Percentiles rank a stretch among this genome's conserved stretches.
Evolutionary conservation across 495 filamentous ascomycete genomes (phyloP).

Genomic region (Viridothelium virens): DNA sequence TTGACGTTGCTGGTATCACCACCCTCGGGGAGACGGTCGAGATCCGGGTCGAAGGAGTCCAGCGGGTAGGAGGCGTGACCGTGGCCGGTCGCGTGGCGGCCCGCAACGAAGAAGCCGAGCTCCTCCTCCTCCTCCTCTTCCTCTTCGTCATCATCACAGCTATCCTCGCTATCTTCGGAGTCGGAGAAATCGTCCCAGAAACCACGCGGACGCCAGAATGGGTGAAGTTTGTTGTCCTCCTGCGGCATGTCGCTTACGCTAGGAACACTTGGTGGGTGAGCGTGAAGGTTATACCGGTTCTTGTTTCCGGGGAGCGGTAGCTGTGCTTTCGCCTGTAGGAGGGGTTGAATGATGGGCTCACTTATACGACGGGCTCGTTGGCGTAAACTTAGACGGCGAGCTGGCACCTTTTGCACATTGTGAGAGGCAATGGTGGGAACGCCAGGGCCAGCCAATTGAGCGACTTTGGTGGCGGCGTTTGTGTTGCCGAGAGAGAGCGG

Average conservation of each 20-base stretch:
- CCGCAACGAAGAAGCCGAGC: slow-evolving; percentile 3
- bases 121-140: slow-evolving; percentile 23
- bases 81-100: neutral
- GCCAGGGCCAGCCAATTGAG: slow-evolving; percentile 10
- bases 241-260: slow-evolving; percentile 15
- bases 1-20: slow-evolving; percentile 34
- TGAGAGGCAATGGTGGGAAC: slow-evolving; percentile 1
- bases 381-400: slow-evolving; percentile 29
- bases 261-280: slow-evolving; percentile 16
- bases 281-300: slow-evolving; percentile 10
- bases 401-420: neutral
- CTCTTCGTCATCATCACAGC: slow-evolving; percentile 34
- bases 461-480: slow-evolving; percentile 13
- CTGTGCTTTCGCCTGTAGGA: slow-evolving; percentile 26
- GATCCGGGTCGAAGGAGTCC: neutral
- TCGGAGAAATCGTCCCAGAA: slow-evolving; percentile 61
- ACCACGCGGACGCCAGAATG: slow-evolving; percentile 70
- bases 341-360: slow-evolving; percentile 32
- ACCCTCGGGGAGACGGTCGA: slow-evolving; percentile 26
- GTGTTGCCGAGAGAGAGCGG: slow-evolving; percentile 10
- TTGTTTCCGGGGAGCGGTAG: slow-evolving; percentile 15
- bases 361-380: slow-evolving; percentile 36
- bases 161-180: slow-evolving; percentile 40
- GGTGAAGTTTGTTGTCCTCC: slow-evolving; percentile 52
- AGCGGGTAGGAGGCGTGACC: neutral